A percentile compares a stretch with the other conserved stretches of the same genome.
These are phyloP conservation scores for Raffaelea deltoideospora DNA, from an alignment of 2,329 filamentous ascomycete species.

Conservation along the genomic window DNA sequence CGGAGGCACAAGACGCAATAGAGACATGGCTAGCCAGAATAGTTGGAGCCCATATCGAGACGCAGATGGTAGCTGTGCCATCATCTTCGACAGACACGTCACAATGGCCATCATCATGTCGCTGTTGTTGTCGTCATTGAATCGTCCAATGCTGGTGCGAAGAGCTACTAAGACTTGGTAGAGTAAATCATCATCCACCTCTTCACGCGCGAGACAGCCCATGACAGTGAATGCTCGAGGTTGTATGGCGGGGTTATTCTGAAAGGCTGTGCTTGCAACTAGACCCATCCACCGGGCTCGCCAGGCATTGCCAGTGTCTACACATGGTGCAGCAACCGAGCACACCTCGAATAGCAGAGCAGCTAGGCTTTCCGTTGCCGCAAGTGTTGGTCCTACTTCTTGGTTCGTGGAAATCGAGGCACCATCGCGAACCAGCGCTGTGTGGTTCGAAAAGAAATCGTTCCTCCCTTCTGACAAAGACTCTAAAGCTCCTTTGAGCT, in stretches of 20 bases:
- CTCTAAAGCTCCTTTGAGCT: constrained; percentile 39
- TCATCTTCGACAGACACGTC: constrained; percentile 54
- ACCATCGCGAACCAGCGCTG: constrained; percentile 31
- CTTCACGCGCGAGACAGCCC: constrained; percentile 55
- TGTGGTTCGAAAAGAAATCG: constrained; percentile 39
- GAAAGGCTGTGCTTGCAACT: constrained; percentile 57
- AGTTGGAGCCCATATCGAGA: constrained; percentile 55
- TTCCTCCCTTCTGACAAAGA: constrained; percentile 43
- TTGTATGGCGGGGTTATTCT: constrained; percentile 58
- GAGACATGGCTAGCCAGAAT: constrained; percentile 55
- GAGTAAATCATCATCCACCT: constrained; percentile 55
- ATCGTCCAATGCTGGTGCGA: constrained; percentile 48
- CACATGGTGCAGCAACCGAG: constrained; percentile 44
- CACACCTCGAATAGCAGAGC: constrained; percentile 49
- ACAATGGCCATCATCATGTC: constrained; percentile 57
- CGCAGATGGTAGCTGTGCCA: constrained; percentile 49
- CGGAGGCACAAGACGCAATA: constrained; percentile 47
- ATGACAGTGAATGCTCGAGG: constrained; percentile 55
- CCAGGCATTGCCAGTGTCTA: constrained; percentile 53
- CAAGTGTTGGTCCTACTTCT: constrained; percentile 34
- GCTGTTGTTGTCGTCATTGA: constrained; percentile 35
- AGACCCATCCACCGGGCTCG: constrained; percentile 60
- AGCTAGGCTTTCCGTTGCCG: constrained; percentile 46
- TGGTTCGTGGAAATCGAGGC: constrained; percentile 38
- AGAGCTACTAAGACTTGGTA: constrained; percentile 57